Conservation (phyloP, 1,284 basidiomycete species). For the Tylopilus sp. region DNA sequence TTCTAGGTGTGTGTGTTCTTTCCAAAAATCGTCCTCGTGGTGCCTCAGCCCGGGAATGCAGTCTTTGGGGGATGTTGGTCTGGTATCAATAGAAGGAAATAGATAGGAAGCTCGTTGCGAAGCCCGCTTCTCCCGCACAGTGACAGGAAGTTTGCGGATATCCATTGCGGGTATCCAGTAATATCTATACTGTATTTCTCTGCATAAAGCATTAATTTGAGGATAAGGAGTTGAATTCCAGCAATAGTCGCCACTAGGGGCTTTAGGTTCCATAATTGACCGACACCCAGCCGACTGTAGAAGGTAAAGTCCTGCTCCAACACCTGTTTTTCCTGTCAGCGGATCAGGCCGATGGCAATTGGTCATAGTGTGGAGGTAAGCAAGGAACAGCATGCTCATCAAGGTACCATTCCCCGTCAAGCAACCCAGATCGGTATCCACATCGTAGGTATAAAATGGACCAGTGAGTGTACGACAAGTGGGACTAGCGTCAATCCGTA, state of each 20-base stretch:
- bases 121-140: not conserved
- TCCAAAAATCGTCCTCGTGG: no score
- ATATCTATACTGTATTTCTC: not conserved
- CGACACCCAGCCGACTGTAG: conserved; percentile 36
- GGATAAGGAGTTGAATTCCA: not conserved
- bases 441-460: conserved; percentile 22
- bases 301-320: conserved; percentile 41
- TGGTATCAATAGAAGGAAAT: not conserved
- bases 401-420: conserved; percentile 35
- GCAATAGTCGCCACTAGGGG: fast-evolving
- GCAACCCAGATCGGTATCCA: conserved; percentile 41
- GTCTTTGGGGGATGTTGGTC: not conserved
- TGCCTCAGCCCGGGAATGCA: no score
- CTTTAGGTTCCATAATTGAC: conserved; percentile 39
- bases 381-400: conserved; percentile 35
- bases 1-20: no score
- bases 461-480: no score
- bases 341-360: conserved; percentile 42
- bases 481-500: not conserved
- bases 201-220: not conserved
- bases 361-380: conserved; percentile 44
- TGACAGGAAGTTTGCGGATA: no score
- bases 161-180: no score
- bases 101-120: not conserved
- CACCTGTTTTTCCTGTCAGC: conserved; percentile 43